These are phyloP conservation scores for Solanum microdontum DNA, from an alignment of 257 asterid species.

Conservation along the genomic window DNA sequence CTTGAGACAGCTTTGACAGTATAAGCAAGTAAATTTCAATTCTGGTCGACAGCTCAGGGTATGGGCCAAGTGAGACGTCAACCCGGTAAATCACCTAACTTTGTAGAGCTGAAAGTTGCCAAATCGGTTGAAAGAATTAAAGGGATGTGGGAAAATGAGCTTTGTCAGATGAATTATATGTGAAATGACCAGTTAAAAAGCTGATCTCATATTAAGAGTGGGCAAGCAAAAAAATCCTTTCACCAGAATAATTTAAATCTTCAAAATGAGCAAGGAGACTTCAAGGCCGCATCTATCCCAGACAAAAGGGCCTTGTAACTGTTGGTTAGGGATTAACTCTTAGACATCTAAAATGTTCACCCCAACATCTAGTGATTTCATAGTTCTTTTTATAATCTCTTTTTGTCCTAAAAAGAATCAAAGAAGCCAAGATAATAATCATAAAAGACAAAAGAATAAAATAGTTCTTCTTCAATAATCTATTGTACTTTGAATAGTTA, in stretches of 20 bases:
- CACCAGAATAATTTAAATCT: neutral
- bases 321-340: neutral
- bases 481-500: neutral
- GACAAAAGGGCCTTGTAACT: neutral
- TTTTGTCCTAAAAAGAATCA: neutral
- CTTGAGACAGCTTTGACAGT: neutral
- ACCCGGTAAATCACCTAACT: neutral
- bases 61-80: neutral
- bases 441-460: neutral
- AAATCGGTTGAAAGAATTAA: neutral
- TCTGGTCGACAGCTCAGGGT: neutral
- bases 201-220: neutral
- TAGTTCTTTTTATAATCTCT: neutral
- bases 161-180: neutral
- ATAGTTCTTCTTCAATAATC: neutral
- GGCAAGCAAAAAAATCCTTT: neutral
- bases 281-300: neutral
- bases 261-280: neutral
- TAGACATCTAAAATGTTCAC: neutral
- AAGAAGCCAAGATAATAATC: neutral
- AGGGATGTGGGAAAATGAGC: neutral
- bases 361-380: neutral
- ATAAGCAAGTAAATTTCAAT: neutral
- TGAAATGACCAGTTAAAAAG: neutral
- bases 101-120: neutral